These are phyloP conservation scores for Cordyceps farinosa DNA, from an alignment of 2,329 filamentous ascomycete species.

Conservation along the genomic window DNA sequence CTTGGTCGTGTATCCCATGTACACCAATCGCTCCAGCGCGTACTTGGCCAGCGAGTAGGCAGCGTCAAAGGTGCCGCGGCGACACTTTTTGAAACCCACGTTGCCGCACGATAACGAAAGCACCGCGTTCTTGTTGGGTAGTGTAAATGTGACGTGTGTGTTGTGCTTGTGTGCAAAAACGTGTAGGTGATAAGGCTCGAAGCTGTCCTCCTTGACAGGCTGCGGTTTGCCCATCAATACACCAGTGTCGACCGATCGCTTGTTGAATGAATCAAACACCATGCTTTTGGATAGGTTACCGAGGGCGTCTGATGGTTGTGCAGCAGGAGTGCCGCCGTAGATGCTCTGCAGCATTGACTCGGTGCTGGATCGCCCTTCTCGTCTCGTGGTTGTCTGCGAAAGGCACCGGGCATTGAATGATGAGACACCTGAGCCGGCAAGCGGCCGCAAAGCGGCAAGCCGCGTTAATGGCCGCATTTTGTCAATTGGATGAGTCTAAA, in stretches of 20 bases:
- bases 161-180: conserved; percentile 90
- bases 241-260: conserved; percentile 33
- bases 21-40: conserved; percentile 78
- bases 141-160: conserved; percentile 85
- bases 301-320: conserved; percentile 29
- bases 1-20: conserved; percentile 71
- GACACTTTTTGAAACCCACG: conserved; percentile 83
- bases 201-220: conserved; percentile 32
- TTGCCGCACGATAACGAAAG: conserved; percentile 80
- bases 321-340: conserved; percentile 27
- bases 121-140: conserved; percentile 74
- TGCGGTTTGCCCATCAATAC: conserved; percentile 27
- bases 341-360: conserved; percentile 33
- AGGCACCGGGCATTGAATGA: conserved; percentile 32
- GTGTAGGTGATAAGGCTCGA: conserved; percentile 79
- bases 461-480: conserved; percentile 11
- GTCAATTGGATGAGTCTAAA: background rate
- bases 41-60: conserved; percentile 87
- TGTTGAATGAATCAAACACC: conserved; percentile 37
- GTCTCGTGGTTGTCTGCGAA: conserved; percentile 35
- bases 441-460: background rate
- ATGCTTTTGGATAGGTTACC: conserved; percentile 35
- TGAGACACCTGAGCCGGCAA: background rate
- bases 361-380: conserved; percentile 23
- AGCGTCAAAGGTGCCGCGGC: conserved; percentile 80